A percentile compares a stretch with the other conserved stretches of the same genome.
Evolutionary conservation across 345 rosid species (phyloP).

Genomic region (Pseudoturritis turrita): DNA sequence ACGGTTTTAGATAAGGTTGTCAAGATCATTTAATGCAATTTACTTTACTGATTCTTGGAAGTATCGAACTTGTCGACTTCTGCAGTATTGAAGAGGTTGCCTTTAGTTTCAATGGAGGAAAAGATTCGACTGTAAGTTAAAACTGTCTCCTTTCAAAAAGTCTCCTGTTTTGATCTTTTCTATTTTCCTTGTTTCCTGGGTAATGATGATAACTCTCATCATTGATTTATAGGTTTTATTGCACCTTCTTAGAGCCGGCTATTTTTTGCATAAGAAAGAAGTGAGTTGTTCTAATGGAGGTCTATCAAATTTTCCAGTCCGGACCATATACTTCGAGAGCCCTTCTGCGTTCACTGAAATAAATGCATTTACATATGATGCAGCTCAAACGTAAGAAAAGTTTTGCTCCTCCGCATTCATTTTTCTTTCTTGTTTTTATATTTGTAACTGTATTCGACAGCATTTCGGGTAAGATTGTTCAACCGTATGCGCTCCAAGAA

Average conservation of each 20-base stretch:
- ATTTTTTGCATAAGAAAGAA: constrained; percentile 61
- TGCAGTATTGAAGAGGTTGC: constrained; percentile 91
- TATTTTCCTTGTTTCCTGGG: background rate
- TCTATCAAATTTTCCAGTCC: constrained; percentile 60
- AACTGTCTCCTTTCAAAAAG: background rate
- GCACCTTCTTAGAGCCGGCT: constrained; percentile 94
- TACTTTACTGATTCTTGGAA: constrained; percentile 26
- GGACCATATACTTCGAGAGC: constrained; percentile 91
- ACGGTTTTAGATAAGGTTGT: background rate
- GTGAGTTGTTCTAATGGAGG: constrained; percentile 56
- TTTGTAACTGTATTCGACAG: background rate
- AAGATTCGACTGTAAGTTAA: constrained; percentile 88
- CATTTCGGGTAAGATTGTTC: background rate
- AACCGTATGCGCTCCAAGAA: background rate
- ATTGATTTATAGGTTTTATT: constrained; percentile 71
- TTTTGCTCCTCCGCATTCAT: background rate
- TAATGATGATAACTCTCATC: constrained; percentile 16
- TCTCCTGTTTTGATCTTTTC: background rate
- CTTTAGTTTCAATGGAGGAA: constrained; percentile 98
- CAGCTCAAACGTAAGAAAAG: constrained; percentile 58
- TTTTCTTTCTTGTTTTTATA: background rate
- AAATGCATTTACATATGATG: constrained; percentile 81
- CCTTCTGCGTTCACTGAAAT: constrained; percentile 84
- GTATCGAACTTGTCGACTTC: constrained; percentile 11
- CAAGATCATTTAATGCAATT: background rate